Base-by-base conservation (phyloP, 2,329 filamentous ascomycete genomes). In the Diaporthe sp. region DNA sequence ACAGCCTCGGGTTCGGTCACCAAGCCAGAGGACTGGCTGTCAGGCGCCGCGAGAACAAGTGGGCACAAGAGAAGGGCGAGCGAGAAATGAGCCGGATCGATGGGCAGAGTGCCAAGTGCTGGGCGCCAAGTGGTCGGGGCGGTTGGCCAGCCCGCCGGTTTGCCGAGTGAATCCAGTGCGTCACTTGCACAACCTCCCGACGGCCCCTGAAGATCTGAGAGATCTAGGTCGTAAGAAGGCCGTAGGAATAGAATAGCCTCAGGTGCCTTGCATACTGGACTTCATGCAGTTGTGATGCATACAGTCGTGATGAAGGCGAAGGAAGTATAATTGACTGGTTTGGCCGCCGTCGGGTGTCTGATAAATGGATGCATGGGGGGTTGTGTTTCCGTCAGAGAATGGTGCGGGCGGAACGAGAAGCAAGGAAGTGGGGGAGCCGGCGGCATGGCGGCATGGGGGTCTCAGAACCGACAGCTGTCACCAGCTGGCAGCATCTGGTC, bases 71-170 rank as follows among this genome's bases (percentile, higher is more conserved):
- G 28, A 39, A 39, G 58, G 51, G 44, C 31, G 46, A 44, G 34
- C 19, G 28, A 53, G 59, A 68, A 59, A 44, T 59, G 74, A 68
- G 69, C 51, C 42, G 69, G 51, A 19, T 68, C 65, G 65, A 69
- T 51, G 28, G 46, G n/a, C 57, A 57, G 51, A 6, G n/a, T 65
- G 59, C 72, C 72, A 57, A 74, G 74, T 59, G 46, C 74, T 75
- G 39, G 74, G 74, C 74, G 74, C 74, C 74, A 75, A 75, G 74
- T 55, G 65, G 49, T 55, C 34, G 34, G 65, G 34, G 65, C 65
- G 49, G 65, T 55, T 69, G 46, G 65, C 46, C 49, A 69, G 49
- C 65, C 46, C 65, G 65, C 65, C 65, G 49, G 46, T 22, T 69
- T 69, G 34, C 65, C 65, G 65, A 69, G 49, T 69, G 65, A 55